Base-by-base conservation (phyloP, 2,329 filamentous ascomycete species). In the Fusarium keratoplasticum region DNA sequence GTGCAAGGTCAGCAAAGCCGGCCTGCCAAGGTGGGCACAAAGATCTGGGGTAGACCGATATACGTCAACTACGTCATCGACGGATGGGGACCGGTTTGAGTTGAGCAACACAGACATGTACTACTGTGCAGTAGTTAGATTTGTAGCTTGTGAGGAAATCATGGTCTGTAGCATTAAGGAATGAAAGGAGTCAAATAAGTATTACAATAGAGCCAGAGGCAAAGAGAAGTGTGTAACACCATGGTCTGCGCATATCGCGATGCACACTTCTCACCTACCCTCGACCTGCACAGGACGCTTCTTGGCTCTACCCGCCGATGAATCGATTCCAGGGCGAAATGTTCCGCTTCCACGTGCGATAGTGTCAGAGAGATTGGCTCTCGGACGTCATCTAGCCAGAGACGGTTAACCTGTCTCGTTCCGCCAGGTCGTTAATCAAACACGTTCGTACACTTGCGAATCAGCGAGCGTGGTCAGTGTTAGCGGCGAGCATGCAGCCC, bases 401-500 rank as follows among this genome's bases (percentile, higher is more conserved):
- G 29, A 36, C 36, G 31, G 27, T 36, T 62, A 63, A 22, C 7
- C 16, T 47, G 25, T 11, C 40, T 35, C 40, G 36, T 60, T 59
- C 54, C 38, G 33, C 59, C 40, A 27, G 36, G 22, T 59, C 36
- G 35, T 36, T 42, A 31, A 60, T 33, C 27, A 57, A 36, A 57
- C 31, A 38, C 27, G 38, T 40, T 60, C 42, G 58, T 22, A 61
- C 61, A 65, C 29, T 71, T 55, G 69, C 71, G 29, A 73, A 73
- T 71, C 63, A 73, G 67, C 54, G 29, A 71, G 59, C 59, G 65
- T 35, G 9, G 42, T 38, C 59, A 61, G 60, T 38, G 66, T 70
- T 62, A 36, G 54, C 54, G 55, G 69, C 60, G 70, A 62, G 29
- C 60, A 66, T 73, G 63, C 71, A 73, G 71, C 63, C 71, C 61